A percentile compares a stretch with the other conserved stretches of the same genome.
These are phyloP conservation scores for Plantago coronopus DNA, from an alignment of 305 asterid species.

Conservation along the genomic window DNA sequence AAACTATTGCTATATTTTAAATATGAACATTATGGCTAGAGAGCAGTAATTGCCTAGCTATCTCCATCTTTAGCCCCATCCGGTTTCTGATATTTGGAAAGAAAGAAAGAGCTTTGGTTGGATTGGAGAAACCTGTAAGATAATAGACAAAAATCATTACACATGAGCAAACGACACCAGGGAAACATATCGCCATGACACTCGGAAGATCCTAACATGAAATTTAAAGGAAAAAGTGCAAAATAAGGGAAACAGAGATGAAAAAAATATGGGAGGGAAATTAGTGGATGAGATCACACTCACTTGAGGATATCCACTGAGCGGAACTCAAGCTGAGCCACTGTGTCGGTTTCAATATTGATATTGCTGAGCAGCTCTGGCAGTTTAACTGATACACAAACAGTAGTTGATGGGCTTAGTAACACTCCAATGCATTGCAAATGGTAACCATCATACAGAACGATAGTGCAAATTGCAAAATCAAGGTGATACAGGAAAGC, in stretches of 20 bases:
- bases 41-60: slow-evolving; percentile 9
- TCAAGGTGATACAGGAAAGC: not conserved
- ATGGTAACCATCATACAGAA: not conserved
- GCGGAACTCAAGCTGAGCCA: slow-evolving; percentile 42
- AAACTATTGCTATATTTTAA: not conserved
- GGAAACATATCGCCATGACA: no score
- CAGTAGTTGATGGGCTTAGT: not conserved
- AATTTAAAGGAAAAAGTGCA: no score
- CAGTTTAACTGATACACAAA: slow-evolving; percentile 52
- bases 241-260: not conserved
- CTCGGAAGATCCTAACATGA: not conserved
- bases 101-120: slow-evolving; percentile 48
- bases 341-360: slow-evolving; percentile 44
- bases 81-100: slow-evolving; percentile 28
- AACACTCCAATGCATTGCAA: not conserved
- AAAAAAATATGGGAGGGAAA: not conserved
- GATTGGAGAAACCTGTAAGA: slow-evolving; percentile 62
- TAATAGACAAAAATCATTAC: not conserved
- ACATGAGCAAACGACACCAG: no score
- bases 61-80: slow-evolving; percentile 34
- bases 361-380: slow-evolving; percentile 51
- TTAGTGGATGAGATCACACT: not conserved
- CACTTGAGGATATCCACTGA: slow-evolving; percentile 59
- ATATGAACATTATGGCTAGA: not conserved
- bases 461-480: not conserved